These are phyloP conservation scores for Juncus effusus DNA, from an alignment of 176 grass and related monocot species.

Conservation along the genomic window DNA sequence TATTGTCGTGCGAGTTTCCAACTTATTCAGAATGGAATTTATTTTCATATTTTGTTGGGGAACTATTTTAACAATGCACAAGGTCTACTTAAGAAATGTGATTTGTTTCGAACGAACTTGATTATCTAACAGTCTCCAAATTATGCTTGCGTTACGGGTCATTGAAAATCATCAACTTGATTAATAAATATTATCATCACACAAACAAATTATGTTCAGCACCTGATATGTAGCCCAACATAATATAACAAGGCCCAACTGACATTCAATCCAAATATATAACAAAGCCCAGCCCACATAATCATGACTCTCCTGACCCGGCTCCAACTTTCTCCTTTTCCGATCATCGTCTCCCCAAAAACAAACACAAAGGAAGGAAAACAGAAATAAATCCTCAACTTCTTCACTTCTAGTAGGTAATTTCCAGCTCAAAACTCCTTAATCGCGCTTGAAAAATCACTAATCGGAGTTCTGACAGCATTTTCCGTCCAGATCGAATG, in stretches of 20 bases:
- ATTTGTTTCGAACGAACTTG: no score
- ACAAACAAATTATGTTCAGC: no score
- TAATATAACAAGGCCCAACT: background rate
- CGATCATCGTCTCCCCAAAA: background rate
- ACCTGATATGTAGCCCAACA: no score
- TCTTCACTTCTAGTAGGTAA: constrained; percentile 1
- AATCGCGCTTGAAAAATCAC: background rate
- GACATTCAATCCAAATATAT: background rate
- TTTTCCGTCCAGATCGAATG: constrained; percentile 23
- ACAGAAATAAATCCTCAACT: background rate
- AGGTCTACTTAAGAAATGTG: no score
- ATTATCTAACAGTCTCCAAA: no score
- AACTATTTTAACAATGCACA: no score
- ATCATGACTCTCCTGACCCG: constrained; percentile 5
- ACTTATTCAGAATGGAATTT: no score
- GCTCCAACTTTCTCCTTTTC: background rate
- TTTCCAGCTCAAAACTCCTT: background rate
- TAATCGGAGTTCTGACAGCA: background rate
- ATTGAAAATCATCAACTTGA: no score
- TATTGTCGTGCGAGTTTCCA: no score
- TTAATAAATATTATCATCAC: no score
- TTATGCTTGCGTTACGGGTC: no score
- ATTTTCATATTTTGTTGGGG: no score
- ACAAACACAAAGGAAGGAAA: background rate
- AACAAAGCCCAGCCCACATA: background rate